These are phyloP conservation scores for Penicillium palitans DNA, from an alignment of 2,329 filamentous ascomycete species.

Conservation along the genomic window DNA sequence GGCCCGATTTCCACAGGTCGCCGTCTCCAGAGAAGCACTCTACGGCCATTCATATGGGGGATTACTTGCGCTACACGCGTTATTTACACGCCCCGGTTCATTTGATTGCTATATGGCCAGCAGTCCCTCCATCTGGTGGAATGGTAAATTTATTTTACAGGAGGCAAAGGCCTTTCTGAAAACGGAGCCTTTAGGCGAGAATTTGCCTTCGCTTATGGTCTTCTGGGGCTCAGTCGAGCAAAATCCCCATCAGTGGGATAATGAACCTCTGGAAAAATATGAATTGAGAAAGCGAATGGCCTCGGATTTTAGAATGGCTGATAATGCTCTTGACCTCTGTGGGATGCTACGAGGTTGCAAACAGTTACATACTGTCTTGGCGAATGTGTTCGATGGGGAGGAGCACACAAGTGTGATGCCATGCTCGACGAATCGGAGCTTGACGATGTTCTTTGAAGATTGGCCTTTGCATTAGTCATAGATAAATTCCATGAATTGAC, in stretches of 20 bases:
- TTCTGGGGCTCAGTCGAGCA: conserved; percentile 38
- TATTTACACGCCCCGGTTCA: conserved; percentile 44
- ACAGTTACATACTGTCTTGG: conserved; percentile 17
- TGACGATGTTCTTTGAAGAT: conserved; percentile 21
- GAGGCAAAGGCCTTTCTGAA: conserved; percentile 34
- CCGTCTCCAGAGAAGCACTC: conserved; percentile 44
- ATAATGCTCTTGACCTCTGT: conserved; percentile 24
- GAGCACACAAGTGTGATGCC: conserved; percentile 35
- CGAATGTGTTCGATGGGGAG: conserved; percentile 29
- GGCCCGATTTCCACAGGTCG: conserved; percentile 8
- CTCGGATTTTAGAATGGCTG: conserved; percentile 25
- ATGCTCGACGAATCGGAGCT: conserved; percentile 21
- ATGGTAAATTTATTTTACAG: conserved; percentile 43
- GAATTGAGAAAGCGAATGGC: conserved; percentile 23
- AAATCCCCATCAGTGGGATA: conserved; percentile 28
- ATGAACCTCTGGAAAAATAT: conserved; percentile 38
- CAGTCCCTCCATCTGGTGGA: conserved; percentile 54
- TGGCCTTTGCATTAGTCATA: not conserved
- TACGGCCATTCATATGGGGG: conserved; percentile 55
- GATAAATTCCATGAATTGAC: not conserved
- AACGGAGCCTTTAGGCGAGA: conserved; percentile 16
- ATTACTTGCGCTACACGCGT: conserved; percentile 49
- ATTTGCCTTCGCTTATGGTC: conserved; percentile 27
- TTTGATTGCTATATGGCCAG: conserved; percentile 51
- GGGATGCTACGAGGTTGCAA: conserved; percentile 16